Evolutionary conservation across 139 green algal genomes (phyloP).

Genomic region (Axilococcus clingmanii): DNA sequence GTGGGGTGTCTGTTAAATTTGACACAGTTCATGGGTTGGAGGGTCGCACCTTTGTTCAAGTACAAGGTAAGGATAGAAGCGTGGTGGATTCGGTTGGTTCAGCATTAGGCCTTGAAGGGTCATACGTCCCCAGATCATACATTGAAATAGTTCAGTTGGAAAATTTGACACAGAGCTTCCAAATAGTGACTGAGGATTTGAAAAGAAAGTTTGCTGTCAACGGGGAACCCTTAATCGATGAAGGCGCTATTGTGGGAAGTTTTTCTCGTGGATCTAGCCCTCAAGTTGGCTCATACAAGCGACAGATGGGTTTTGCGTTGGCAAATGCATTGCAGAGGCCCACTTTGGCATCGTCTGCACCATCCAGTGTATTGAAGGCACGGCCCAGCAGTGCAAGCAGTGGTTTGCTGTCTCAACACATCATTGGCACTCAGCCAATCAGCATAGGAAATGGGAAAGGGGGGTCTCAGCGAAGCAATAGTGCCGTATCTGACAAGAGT

Average conservation of each 20-base stretch:
- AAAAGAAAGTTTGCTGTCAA: constrained; percentile 48
- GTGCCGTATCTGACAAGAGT: too few species aligned
- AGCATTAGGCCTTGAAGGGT: constrained; percentile 68
- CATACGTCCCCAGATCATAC: constrained; percentile 81
- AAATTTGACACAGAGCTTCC: constrained; percentile 56
- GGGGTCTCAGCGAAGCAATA: too few species aligned
- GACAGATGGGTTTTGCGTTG: constrained; percentile 25
- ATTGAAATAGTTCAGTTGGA: constrained; percentile 88
- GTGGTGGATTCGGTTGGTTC: constrained; percentile 47
- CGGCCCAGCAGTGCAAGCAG: too few species aligned
- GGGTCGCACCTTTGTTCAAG: constrained; percentile 49
- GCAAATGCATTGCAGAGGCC: neutral
- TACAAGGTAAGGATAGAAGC: constrained; percentile 70
- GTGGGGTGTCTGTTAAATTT: constrained; percentile 63
- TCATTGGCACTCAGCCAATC: too few species aligned
- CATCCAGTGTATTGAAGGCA: neutral
- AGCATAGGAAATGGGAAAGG: too few species aligned
- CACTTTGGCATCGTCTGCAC: neutral
- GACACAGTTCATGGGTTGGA: constrained; percentile 71
- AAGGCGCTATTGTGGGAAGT: constrained; percentile 16
- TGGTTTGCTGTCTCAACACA: too few species aligned
- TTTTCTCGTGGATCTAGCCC: constrained; percentile 15
- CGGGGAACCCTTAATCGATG: constrained; percentile 42
- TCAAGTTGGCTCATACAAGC: constrained; percentile 7
- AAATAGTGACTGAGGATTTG: constrained; percentile 62